These are phyloP conservation scores for Francoa sonchifolia DNA, from an alignment of 441 rosid species.

Conservation along the genomic window DNA sequence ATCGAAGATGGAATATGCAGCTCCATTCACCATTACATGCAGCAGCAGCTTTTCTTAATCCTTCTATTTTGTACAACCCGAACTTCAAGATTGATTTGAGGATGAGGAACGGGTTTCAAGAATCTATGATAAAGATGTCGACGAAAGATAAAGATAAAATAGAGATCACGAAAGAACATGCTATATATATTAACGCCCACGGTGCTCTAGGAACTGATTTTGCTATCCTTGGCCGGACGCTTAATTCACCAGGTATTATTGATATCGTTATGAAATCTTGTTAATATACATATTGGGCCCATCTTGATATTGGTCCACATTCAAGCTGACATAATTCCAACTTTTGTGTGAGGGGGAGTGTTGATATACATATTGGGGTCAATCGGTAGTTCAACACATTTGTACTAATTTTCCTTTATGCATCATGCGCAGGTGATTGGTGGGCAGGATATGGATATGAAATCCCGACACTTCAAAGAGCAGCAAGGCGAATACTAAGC, in stretches of 20 bases:
- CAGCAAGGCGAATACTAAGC: slow-evolving; percentile 35
- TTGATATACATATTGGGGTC: background rate
- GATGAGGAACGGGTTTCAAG: slow-evolving; percentile 57
- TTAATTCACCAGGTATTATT: slow-evolving; percentile 44
- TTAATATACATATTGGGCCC: too few species aligned
- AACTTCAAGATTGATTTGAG: slow-evolving; percentile 35
- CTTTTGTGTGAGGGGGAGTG: too few species aligned
- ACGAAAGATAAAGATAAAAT: slow-evolving; percentile 30
- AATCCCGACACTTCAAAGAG: slow-evolving; percentile 45
- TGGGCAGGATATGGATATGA: slow-evolving; percentile 54
- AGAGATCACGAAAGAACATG: slow-evolving; percentile 45
- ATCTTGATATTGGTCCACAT: too few species aligned
- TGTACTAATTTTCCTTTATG: slow-evolving; percentile 7
- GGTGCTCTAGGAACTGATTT: slow-evolving; percentile 54
- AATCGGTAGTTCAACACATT: too few species aligned
- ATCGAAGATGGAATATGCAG: slow-evolving; percentile 39
- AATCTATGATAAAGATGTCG: slow-evolving; percentile 46
- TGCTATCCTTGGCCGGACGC: slow-evolving; percentile 49
- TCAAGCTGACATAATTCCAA: too few species aligned
- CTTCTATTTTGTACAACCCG: slow-evolving; percentile 43
- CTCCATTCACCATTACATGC: slow-evolving; percentile 39
- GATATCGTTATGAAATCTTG: too few species aligned
- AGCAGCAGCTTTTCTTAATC: slow-evolving; percentile 51
- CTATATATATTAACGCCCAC: slow-evolving; percentile 33
- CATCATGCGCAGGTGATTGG: slow-evolving; percentile 49